A percentile compares a stretch with the other conserved stretches of the same genome.
Evolutionary conservation across 176 grass and related monocot species (phyloP).

Genomic region (Saccharum spontaneum): DNA sequence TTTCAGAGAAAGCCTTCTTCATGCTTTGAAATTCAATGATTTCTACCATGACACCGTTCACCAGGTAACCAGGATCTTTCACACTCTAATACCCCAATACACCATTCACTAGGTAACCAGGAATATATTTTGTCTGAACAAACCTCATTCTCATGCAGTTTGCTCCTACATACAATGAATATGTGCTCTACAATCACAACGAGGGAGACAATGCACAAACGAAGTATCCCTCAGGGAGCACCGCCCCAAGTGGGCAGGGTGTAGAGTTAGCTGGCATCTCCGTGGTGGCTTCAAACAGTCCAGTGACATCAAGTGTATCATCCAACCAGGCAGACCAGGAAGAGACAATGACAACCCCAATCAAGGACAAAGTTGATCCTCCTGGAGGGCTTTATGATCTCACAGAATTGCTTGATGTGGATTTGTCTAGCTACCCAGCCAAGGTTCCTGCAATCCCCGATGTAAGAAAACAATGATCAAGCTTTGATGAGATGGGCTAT

Average conservation of each 20-base stretch:
- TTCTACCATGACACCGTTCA: slow-evolving; percentile 99
- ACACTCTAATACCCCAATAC: no score
- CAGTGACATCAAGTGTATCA: slow-evolving; percentile 31
- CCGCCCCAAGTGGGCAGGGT: slow-evolving; percentile 50
- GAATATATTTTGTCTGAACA: slow-evolving; percentile 13
- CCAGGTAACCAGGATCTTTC: slow-evolving; percentile 63
- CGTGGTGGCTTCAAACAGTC: slow-evolving; percentile 43
- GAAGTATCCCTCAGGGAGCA: slow-evolving; percentile 71
- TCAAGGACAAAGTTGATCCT: slow-evolving; percentile 65
- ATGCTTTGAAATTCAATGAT: slow-evolving; percentile 93
- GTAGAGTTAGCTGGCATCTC: slow-evolving; percentile 63
- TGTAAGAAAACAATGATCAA: slow-evolving; percentile 66
- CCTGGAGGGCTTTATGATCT: slow-evolving; percentile 79
- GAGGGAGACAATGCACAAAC: slow-evolving; percentile 57
- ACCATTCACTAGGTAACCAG: slow-evolving; percentile 87
- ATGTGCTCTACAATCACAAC: slow-evolving; percentile 90
- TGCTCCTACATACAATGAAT: slow-evolving; percentile 96
- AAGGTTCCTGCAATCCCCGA: slow-evolving; percentile 67
- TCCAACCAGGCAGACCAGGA: slow-evolving; percentile 64
- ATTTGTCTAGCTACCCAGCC: slow-evolving; percentile 68
- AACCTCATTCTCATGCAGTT: slow-evolving; percentile 51
- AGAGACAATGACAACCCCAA: slow-evolving; percentile 82
- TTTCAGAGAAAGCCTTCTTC: slow-evolving; percentile 76
- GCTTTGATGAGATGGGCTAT: slow-evolving; percentile 17
- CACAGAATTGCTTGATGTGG: slow-evolving; percentile 59